Evolutionary conservation across 108 stramenopile species (phyloP).

Genomic region (Conticribra weissflogii): DNA sequence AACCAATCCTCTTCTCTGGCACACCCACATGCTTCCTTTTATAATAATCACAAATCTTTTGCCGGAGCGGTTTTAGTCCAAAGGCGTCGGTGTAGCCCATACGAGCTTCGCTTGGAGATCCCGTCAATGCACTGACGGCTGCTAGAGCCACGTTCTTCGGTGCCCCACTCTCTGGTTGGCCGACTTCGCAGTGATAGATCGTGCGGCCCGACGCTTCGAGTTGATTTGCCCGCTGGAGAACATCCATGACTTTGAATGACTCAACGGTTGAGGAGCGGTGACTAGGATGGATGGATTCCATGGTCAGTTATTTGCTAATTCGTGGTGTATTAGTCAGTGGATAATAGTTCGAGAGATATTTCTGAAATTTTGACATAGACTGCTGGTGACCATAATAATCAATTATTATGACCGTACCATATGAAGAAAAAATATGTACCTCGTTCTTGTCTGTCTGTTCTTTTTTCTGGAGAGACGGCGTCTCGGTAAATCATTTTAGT

Average conservation of each 20-base stretch:
- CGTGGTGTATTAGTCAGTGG: no score
- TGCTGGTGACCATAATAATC: no score
- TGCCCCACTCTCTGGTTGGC: conserved; percentile 88
- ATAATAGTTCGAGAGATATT: no score
- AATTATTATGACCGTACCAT: no score
- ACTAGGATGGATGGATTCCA: conserved; percentile 9
- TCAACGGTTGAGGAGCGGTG: conserved; percentile 53
- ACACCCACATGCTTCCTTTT: conserved; percentile 50
- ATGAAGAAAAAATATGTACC: no score
- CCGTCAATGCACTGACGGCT: conserved; percentile 64
- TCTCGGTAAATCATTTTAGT: no score
- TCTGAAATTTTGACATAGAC: no score
- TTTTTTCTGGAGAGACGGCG: no score
- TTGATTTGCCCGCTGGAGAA: conserved; percentile 79
- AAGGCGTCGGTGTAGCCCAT: conserved; percentile 93
- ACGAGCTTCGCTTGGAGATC: conserved; percentile 22
- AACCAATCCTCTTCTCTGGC: conserved; percentile 35
- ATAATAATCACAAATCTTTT: conserved; percentile 77
- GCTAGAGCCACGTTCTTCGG: conserved; percentile 72
- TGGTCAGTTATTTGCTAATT: neutral
- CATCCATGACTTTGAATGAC: conserved; percentile 93
- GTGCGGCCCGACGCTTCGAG: conserved; percentile 61
- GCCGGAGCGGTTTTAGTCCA: conserved; percentile 74
- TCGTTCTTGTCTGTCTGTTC: no score
- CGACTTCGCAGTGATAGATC: conserved; percentile 88